phyloP scores from a whole-genome alignment of 2,329 filamentous ascomycete species.

The Beauveria australis region DNA sequence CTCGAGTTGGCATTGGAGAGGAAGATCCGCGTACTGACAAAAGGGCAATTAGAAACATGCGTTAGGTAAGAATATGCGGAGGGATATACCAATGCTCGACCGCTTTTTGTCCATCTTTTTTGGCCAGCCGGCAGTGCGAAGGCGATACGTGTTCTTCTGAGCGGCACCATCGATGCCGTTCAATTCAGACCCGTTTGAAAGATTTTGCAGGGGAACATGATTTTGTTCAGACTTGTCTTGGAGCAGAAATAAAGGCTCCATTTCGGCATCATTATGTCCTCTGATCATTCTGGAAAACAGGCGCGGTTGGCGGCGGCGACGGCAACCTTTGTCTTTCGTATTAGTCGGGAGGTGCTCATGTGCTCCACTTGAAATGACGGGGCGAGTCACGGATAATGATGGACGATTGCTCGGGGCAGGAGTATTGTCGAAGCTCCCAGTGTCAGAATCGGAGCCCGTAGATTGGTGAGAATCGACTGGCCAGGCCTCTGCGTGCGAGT shows the following conservation, averaged over 20 bases:
- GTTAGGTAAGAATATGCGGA: not conserved
- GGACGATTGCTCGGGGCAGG: constrained; percentile 24
- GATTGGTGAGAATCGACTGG: not conserved
- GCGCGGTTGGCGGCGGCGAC: not conserved
- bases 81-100: not conserved
- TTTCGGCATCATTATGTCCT: not conserved
- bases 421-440: constrained; percentile 25
- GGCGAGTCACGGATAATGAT: constrained; percentile 18
- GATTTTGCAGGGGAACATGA: not conserved
- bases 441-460: constrained; percentile 4
- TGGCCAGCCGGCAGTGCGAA: not conserved
- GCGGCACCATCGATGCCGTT: not conserved
- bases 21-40: not conserved
- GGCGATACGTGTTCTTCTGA: not conserved
- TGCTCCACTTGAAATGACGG: not conserved
- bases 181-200: not conserved
- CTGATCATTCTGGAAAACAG: not conserved
- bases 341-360: not conserved
- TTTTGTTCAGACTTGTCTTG: not conserved
- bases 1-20: not conserved
- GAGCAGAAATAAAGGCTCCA: not conserved
- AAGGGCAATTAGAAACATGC: not conserved
- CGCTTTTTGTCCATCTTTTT: not conserved
- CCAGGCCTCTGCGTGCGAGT: constrained; percentile 7
- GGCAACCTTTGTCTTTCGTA: not conserved